phyloP scores from a whole-genome alignment of 2,329 filamentous ascomycete genomes.

The Colletotrichum phormii region DNA sequence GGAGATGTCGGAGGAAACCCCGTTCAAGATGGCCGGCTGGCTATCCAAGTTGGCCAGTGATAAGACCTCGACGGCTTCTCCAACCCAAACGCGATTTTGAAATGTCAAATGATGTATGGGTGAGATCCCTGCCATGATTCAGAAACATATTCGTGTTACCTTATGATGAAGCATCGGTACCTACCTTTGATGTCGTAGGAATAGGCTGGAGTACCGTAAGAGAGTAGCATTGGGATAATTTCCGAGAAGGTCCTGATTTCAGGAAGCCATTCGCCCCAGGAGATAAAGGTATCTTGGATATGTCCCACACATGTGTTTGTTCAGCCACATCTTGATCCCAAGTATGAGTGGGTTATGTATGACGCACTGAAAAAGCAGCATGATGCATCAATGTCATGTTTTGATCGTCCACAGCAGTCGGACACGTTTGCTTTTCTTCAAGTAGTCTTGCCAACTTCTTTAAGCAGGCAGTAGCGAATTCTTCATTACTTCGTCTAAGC shows the following conservation, averaged over 20 bases:
- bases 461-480: neutral
- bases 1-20: no score
- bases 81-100: fast-evolving
- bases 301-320: fast-evolving
- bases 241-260: neutral
- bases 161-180: fast-evolving
- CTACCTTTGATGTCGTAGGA: neutral
- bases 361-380: neutral
- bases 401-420: fast-evolving
- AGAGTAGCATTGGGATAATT: neutral
- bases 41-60: neutral
- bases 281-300: neutral
- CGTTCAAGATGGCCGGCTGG: neutral
- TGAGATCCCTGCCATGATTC: fast-evolving
- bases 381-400: neutral
- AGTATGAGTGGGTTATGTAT: fast-evolving
- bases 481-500: neutral
- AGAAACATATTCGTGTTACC: fast-evolving
- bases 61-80: neutral
- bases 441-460: neutral
- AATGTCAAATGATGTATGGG: neutral
- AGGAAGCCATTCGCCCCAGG: no score
- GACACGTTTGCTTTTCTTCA: neutral
- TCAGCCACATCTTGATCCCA: neutral
- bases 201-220: neutral